Base-by-base conservation (phyloP, 2,329 filamentous ascomycete species). In the Botrytis aclada region DNA sequence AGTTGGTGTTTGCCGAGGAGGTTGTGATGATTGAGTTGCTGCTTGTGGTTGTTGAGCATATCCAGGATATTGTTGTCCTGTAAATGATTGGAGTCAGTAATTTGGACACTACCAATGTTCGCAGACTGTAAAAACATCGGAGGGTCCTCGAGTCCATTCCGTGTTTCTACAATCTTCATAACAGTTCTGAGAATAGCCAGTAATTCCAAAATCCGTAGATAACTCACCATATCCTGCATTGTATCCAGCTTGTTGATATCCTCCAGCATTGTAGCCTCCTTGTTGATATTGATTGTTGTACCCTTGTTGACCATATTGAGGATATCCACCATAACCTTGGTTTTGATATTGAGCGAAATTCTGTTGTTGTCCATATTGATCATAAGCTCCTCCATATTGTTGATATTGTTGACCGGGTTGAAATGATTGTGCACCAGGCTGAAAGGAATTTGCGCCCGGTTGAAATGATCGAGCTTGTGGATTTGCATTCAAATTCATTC, bases 381-480 rank as follows among this genome's bases (percentile, higher is more conserved):
- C 84, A 77, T 86, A 91, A 71, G 84, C 87, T 72, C 85, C 87
- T 75, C 89, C 85, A 71, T 85, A 87, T 75, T 86, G 84, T 77
- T 86, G 89, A 78, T 87, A 94, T 74, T 84, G 83, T 81, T 94
- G 92, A 66, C 91, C 91, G 14, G 93, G 92, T 72, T 91, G 88
- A 82, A 95, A 95, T 34, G 88, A 82, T 75, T 89, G 84, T 47
- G 92, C 92, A 67, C 88, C 89, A 29, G 93, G 93, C 65, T 91
- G 89, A 84, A 97, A 96, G 32, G 91, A 86, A 74, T 89, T 84
- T 73, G 89, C 90, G 74, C 88, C 90, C 20, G 91, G 90, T 18
- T 86, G 87, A 85, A 94, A 94, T 83, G 86, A 77, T 75, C 79
- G 76, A 82, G 82, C 76, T 80, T 82, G 77, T 76, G 80, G 71